Base-by-base conservation (phyloP, 2,329 filamentous ascomycete species). In the Aphanocladium album region DNA sequence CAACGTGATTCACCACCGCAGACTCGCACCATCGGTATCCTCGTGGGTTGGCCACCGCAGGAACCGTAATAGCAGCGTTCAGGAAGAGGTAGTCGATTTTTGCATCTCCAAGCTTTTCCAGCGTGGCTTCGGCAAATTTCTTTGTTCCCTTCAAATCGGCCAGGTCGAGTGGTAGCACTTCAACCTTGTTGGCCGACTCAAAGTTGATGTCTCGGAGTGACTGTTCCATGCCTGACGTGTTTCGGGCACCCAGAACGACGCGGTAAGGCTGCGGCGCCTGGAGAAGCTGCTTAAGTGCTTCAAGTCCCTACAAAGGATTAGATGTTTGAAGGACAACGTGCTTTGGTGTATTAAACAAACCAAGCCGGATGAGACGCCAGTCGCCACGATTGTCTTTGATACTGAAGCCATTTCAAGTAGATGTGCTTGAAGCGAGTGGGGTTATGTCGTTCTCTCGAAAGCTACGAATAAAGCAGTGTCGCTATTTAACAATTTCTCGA, bases 1-100 rank as follows among this genome's bases (percentile, higher is more conserved):
- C 78, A 9, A 83, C 71, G 60, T 83, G 80, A 62, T 84, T 84
- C 21, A 84, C 80, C 17, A 83, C 68, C 33, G 79, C 75, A 0
- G 73, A 43, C 67, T 83, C 78, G 65, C 77, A 79, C 81, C 81
- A 83, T 65, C 77, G 77, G 1, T 76, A 78, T 2, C 76, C 77
- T 56, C 74, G 64, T 0, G 75, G 72, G 0, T 74, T 73, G 9
- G 73, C 70, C 14, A 71, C 67, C 11, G 74, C 69, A 0, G 75
- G 70, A 0, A 64, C 64, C 30, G 65, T 70, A n/a, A 78, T 72
- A 16, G 65, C 81, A 0, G 81, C 81, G 60, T 83, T 83, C 27
- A 83, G 69, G 17, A 83, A 47, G 5, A 84, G 64, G 60, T 78
- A 81, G 64, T 83, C 80, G 52, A 83, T 68, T 60, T 73, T 76